phyloP scores from a whole-genome alignment of 2,329 filamentous ascomycete genomes.

The Aschersonia sp. region DNA sequence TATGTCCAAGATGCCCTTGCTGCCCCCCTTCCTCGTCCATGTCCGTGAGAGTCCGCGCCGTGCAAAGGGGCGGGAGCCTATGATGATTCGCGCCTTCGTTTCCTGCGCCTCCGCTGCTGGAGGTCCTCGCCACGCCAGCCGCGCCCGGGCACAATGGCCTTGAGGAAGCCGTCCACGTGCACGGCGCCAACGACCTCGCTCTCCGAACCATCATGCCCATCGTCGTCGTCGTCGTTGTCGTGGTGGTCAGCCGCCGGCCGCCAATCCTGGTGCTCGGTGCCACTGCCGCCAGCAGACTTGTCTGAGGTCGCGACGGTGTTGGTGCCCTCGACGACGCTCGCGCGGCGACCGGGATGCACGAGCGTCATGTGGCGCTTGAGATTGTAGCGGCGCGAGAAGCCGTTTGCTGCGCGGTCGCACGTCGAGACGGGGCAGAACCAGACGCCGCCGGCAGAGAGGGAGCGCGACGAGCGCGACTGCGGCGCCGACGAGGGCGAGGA shows the following conservation, averaged over 20 bases:
- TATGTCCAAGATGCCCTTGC: no score
- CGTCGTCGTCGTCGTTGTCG: constrained; percentile 4
- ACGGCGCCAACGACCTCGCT: constrained; percentile 47
- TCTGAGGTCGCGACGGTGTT: no score
- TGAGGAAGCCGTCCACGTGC: constrained; percentile 54
- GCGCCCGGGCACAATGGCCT: constrained; percentile 31
- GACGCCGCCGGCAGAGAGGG: constrained; percentile 16
- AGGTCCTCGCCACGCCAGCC: constrained; percentile 31
- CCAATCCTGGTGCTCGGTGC: no score
- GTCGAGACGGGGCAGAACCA: constrained; percentile 21
- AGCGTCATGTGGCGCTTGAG: constrained; percentile 22
- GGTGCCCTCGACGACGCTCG: neutral
- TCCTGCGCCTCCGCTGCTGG: no score
- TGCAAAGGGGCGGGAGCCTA: no score
- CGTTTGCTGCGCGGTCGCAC: constrained; percentile 20
- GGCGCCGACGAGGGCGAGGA: constrained; percentile 2
- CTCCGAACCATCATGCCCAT: constrained; percentile 22
- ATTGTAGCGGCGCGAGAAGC: constrained; percentile 21
- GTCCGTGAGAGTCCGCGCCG: no score
- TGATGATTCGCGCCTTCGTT: no score
- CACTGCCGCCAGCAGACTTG: no score
- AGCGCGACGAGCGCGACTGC: constrained; percentile 7
- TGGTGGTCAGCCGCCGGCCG: no score
- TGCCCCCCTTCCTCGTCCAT: no score
- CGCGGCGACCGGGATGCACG: constrained; percentile 22